Evolutionary conservation across 352 stramenopile species (phyloP).

Genomic region (Pythium aquatile): DNA sequence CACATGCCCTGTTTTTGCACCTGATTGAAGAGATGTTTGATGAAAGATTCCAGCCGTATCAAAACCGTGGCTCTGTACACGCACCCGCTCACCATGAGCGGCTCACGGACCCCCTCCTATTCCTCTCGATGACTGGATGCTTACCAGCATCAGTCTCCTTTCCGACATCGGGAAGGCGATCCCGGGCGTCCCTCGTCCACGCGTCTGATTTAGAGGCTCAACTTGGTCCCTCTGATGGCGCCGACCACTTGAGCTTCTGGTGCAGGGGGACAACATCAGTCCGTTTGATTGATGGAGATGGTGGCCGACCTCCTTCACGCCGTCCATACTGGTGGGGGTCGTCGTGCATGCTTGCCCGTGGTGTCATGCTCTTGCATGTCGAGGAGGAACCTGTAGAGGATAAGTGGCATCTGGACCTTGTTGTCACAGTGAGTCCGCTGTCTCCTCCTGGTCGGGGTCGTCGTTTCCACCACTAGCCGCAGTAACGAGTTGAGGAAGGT

Average conservation of each 20-base stretch:
- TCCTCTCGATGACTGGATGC: no score
- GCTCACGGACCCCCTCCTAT: no score
- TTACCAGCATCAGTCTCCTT: no score
- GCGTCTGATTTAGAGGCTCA: neutral
- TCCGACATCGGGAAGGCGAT: no score
- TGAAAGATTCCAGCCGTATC: no score
- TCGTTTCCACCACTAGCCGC: conserved; percentile 1
- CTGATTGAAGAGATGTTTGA: neutral
- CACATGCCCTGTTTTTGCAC: neutral
- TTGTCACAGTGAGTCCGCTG: neutral
- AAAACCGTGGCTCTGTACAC: neutral
- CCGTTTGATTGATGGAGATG: neutral
- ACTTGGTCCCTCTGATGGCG: neutral
- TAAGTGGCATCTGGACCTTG: neutral
- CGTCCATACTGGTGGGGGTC: neutral
- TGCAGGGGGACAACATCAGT: neutral
- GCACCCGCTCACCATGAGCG: neutral
- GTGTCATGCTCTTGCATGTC: neutral
- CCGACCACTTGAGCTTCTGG: neutral
- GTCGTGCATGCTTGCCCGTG: neutral
- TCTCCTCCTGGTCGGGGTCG: neutral
- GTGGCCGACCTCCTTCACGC: neutral
- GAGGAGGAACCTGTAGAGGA: neutral
- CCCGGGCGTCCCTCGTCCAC: no score
- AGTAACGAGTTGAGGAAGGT: neutral